phyloP scores from a whole-genome alignment of 305 asterid genomes.

The Vinca major region DNA sequence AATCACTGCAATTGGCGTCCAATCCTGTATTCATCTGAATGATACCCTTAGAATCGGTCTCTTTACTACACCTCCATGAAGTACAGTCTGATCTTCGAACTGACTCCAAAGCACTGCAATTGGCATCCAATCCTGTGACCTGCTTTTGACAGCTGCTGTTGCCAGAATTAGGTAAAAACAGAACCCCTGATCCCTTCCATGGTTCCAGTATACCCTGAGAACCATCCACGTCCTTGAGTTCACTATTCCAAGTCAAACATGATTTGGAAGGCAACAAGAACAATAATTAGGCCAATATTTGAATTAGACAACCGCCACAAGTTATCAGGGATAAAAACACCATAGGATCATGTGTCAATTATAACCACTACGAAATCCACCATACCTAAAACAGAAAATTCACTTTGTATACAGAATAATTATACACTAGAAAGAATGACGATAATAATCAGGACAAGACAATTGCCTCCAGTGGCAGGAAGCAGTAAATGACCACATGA shows the following conservation, averaged over 20 bases:
- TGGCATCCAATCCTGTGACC: conserved; percentile 1
- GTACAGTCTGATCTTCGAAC: conserved; percentile 16
- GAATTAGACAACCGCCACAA: background rate
- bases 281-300: background rate
- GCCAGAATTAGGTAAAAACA: conserved; percentile 11
- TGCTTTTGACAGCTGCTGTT: background rate
- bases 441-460: background rate
- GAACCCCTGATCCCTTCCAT: conserved; percentile 15
- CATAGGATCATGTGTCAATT: conserved; percentile 1
- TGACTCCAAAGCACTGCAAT: conserved; percentile 8
- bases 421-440: background rate
- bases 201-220: conserved; percentile 13
- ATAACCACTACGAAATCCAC: conserved; percentile 5
- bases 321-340: conserved; percentile 1
- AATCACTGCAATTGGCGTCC: no score
- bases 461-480: background rate
- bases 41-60: no score
- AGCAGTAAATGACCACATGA: no score
- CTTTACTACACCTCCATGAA: background rate
- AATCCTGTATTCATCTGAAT: no score
- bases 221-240: conserved; percentile 25
- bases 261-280: background rate
- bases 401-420: background rate
- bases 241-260: conserved; percentile 19
- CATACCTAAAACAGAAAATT: background rate